These are phyloP conservation scores for Pholiota adiposa DNA, from an alignment of 1,284 basidiomycete genomes.

Conservation along the genomic window DNA sequence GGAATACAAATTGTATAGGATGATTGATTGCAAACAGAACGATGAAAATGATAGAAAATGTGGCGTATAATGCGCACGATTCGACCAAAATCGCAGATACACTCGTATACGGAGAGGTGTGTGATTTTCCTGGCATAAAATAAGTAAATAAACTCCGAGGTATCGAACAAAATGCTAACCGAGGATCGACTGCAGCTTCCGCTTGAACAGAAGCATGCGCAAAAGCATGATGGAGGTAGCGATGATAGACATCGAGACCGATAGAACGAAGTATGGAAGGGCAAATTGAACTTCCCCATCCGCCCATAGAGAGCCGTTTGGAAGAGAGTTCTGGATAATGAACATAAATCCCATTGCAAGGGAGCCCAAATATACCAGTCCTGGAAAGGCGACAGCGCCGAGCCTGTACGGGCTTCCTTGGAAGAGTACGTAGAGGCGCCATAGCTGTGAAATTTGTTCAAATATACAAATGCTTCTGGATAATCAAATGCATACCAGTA, in stretches of 20 bases:
- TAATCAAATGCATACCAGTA: conserved; percentile 1
- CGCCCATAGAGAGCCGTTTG: conserved; percentile 11
- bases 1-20: conserved; percentile 13
- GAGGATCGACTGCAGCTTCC: neutral
- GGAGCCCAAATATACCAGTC: conserved; percentile 8
- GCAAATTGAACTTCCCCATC: conserved; percentile 9
- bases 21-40: conserved; percentile 12
- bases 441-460: neutral
- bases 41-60: conserved; percentile 13
- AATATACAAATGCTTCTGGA: neutral
- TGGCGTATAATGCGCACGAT: conserved; percentile 13
- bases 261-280: conserved; percentile 11
- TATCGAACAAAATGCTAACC: neutral
- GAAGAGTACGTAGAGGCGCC: conserved; percentile 7
- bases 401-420: conserved; percentile 1
- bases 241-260: conserved; percentile 12
- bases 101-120: conserved; percentile 1
- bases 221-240: conserved; percentile 9
- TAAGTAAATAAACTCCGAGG: neutral
- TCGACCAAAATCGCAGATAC: conserved; percentile 10
- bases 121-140: neutral
- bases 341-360: conserved; percentile 16
- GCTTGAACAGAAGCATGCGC: conserved; percentile 8
- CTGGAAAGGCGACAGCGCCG: conserved; percentile 2
- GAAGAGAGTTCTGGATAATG: conserved; percentile 11